Evolutionary conservation across 345 rosid species (phyloP).

Genomic region (Eucalyptus cloeziana): DNA sequence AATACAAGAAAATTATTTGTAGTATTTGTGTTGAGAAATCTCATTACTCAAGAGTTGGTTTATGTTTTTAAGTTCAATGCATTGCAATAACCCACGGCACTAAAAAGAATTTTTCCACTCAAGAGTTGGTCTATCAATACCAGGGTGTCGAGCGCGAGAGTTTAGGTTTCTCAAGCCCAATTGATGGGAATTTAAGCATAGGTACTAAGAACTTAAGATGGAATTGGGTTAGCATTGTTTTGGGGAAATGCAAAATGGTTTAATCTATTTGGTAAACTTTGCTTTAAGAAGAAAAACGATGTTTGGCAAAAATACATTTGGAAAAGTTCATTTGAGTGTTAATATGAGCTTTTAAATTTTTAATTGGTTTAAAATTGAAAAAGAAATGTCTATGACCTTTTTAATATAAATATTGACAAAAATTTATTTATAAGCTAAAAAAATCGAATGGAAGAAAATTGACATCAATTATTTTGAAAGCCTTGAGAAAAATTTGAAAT

Average conservation of each 20-base stretch:
- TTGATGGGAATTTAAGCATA: background rate
- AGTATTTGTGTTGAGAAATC: background rate
- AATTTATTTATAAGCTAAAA: no score
- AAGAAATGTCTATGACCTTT: no score
- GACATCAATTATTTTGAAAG: no score
- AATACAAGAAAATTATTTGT: background rate
- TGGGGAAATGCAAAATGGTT: accelerated
- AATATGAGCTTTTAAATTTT: background rate
- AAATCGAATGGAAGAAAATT: no score
- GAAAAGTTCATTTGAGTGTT: background rate
- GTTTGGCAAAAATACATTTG: background rate
- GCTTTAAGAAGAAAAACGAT: no score
- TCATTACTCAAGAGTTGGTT: background rate
- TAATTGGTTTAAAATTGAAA: background rate
- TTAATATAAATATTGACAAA: background rate
- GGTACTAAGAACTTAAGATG: background rate
- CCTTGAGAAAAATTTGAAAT: no score
- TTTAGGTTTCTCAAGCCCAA: background rate
- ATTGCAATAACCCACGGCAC: background rate
- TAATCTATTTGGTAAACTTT: background rate
- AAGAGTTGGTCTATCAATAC: background rate
- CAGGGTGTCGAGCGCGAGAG: accelerated
- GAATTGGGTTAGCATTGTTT: no score
- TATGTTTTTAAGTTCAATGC: background rate
- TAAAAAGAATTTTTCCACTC: background rate